Percentiles rank a stretch among this genome's conserved stretches.
Conservation (phyloP, 345 rosid genomes). For the Citropsis articulata region DNA sequence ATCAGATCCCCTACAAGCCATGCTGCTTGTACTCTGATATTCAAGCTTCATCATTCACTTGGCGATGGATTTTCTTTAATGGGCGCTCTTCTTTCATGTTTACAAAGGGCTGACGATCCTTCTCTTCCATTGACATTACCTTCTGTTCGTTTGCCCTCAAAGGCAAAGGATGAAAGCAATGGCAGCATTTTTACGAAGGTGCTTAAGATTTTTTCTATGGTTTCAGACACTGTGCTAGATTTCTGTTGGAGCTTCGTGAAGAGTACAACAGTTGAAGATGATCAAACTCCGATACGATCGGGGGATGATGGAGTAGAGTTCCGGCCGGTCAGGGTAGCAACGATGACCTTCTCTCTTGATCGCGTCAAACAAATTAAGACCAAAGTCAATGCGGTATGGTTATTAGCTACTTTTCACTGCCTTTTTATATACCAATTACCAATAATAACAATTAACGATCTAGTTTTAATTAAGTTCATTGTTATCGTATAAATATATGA, state of each 20-base stretch:
- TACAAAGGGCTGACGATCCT: conserved; percentile 51
- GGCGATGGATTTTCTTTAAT: conserved; percentile 53
- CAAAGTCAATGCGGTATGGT: conserved; percentile 31
- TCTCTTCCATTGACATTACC: conserved; percentile 43
- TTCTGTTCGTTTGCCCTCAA: background rate
- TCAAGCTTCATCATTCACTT: conserved; percentile 59
- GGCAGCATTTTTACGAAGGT: background rate
- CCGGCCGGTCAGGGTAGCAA: conserved; percentile 21
- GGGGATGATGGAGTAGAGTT: conserved; percentile 32
- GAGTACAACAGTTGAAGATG: conserved; percentile 39
- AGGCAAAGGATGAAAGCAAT: background rate
- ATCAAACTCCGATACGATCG: conserved; percentile 30
- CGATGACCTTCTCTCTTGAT: conserved; percentile 35
- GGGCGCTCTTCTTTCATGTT: conserved; percentile 55
- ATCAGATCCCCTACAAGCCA: conserved; percentile 38
- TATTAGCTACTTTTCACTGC: background rate
- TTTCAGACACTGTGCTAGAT: conserved; percentile 27
- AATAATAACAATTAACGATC: too few species aligned
- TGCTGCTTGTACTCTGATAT: conserved; percentile 27
- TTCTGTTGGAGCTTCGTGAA: conserved; percentile 37
- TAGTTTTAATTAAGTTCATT: too few species aligned
- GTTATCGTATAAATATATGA: too few species aligned
- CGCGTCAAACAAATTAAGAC: conserved; percentile 36
- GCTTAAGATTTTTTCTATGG: background rate
- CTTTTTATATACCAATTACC: too few species aligned